Evolutionary conservation across 495 filamentous ascomycete species (phyloP).

Genomic region (Chaetomidium leptoderma): DNA sequence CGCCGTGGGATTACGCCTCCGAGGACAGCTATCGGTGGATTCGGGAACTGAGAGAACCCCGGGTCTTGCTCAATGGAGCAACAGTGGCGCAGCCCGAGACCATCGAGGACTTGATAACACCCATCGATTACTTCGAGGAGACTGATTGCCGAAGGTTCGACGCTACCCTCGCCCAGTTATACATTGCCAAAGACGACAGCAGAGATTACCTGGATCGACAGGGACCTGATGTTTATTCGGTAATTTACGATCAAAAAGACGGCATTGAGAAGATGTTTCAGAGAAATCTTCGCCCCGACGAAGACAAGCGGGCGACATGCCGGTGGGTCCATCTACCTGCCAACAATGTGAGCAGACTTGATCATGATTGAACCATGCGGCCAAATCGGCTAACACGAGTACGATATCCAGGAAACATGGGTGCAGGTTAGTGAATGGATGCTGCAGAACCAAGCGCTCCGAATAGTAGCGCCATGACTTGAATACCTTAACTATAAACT

Average conservation of each 20-base stretch:
- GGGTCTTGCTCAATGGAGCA: background rate
- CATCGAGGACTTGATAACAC: background rate
- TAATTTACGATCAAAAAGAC: background rate
- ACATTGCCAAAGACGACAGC: conserved; percentile 1
- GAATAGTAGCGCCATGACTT: background rate
- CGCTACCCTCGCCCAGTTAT: conserved; percentile 1
- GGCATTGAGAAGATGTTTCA: background rate
- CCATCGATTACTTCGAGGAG: background rate
- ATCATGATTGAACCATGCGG: background rate
- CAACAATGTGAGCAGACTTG: conserved; percentile 13
- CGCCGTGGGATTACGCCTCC: background rate
- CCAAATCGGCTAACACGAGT: background rate
- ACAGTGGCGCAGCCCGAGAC: background rate
- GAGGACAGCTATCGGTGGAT: background rate
- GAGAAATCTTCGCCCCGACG: background rate
- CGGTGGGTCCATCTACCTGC: conserved; percentile 12
- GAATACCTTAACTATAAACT: too few relatives aligned
- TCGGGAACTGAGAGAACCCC: background rate
- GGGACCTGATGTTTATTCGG: background rate
- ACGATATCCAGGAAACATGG: background rate
- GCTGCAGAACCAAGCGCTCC: background rate
- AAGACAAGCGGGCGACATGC: conserved; percentile 1
- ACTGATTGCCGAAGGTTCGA: background rate
- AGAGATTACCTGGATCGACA: background rate
- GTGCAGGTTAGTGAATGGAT: background rate